Evolutionary conservation across 2,329 filamentous ascomycete genomes (phyloP), one percentile per base, ranked within the genome.

Genomic region (Biscogniauxia marginata): DNA sequence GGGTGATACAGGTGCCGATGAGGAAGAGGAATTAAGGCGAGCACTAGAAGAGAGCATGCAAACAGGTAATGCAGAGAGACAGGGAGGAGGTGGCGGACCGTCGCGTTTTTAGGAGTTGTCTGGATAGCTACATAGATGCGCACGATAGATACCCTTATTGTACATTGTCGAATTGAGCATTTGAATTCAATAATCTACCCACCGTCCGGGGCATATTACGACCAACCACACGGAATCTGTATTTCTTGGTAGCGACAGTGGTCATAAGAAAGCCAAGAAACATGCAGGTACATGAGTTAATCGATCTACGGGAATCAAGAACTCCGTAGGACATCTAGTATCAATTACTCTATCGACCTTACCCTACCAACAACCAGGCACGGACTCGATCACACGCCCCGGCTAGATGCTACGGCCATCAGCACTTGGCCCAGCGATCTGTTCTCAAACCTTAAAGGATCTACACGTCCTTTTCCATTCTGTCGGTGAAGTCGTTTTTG

Each of bases 1-100:
- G 1, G 71, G 65, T 18, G 68, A 53, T 45, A 53, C 23, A 61
- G 70, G 53, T 16, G 49, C 48, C 1, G 58, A 60, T 1, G 61
- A 65, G 1, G 64, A 67, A 13, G 65, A 70, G 21, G 63, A 69
- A 34, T 51, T 71, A 20, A 60, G 57, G 30, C 58, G 63, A 1
- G 69, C 65, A 5, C 43, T 71, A 11, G 66, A 69, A 45, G 68
- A 69, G 55, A 71, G 69, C 30, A 62, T 69, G 60, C 61, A 57
- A 22, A 59, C 59, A 6, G 60, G 59, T 3, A 50, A 49, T 16
- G 53, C n/a, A n/a, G 8, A 18, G 24, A 54, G 57, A 30, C 54
- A 53, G 16, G 62, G 62, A 1, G 62, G 65, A 1, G 59, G 63
- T 8, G 65, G 63, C 5, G 66, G 64, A 3, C 63, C 66, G 16